A percentile compares a stretch with the other conserved stretches of the same genome.
These are phyloP conservation scores for Fusarium oligoseptatum DNA, from an alignment of 2,329 filamentous ascomycete species.

Conservation along the genomic window DNA sequence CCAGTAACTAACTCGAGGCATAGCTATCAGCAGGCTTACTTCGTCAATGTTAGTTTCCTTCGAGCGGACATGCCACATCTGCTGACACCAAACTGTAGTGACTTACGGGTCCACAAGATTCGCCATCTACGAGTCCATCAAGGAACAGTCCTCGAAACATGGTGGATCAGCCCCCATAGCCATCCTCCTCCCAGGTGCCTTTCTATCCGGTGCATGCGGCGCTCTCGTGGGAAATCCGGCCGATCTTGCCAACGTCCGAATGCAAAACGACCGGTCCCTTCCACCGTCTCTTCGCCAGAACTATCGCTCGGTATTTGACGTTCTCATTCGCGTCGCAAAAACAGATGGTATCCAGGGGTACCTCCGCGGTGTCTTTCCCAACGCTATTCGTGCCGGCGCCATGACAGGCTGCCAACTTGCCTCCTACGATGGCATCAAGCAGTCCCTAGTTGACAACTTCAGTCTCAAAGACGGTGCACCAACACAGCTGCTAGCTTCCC, in stretches of 20 bases:
- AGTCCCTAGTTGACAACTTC: conserved; percentile 2
- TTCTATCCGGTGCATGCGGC: conserved; percentile 17
- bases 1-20: not conserved
- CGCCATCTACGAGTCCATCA: conserved; percentile 30
- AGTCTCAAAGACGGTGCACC: conserved; percentile 8
- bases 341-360: conserved; percentile 19
- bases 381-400: conserved; percentile 14
- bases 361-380: conserved; percentile 21
- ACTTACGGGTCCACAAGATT: conserved; percentile 29
- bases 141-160: conserved; percentile 1
- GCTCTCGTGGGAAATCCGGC: conserved; percentile 22
- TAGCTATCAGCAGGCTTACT: conserved; percentile 22
- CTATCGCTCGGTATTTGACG: conserved; percentile 26
- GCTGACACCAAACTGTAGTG: not conserved
- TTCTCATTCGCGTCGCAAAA: conserved; percentile 14
- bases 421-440: conserved; percentile 25
- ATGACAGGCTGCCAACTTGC: conserved; percentile 26
- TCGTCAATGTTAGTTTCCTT: conserved; percentile 12
- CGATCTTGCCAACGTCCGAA: conserved; percentile 28
- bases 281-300: conserved; percentile 15
- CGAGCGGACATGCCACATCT: fast-evolving
- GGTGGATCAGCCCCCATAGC: not conserved
- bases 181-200: conserved; percentile 15
- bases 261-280: conserved; percentile 29
- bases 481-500: conserved; percentile 18